Conservation (phyloP, 2,329 filamentous ascomycete species). For the Parafenestella ontariensis region DNA sequence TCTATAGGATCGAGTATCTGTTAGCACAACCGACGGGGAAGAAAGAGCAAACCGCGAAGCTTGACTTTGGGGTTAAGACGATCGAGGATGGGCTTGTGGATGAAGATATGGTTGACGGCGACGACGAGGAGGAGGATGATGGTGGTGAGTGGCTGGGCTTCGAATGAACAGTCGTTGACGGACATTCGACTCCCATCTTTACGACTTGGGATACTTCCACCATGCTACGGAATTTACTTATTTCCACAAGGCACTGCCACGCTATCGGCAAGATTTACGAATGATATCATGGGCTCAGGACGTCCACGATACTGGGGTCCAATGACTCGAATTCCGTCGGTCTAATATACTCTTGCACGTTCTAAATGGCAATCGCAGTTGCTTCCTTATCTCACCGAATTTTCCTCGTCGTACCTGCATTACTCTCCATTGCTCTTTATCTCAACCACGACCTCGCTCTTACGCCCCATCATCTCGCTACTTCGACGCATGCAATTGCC, state of each 20-base stretch:
- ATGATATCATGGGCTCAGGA: no score
- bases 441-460: background rate
- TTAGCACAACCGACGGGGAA: constrained; percentile 59
- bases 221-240: background rate
- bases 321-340: background rate
- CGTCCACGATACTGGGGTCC: no score
- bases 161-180: constrained; percentile 39
- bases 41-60: constrained; percentile 26
- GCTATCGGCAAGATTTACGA: no score
- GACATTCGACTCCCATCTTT: background rate
- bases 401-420: background rate
- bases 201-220: background rate
- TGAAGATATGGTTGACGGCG: constrained; percentile 45
- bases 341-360: background rate
- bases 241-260: background rate
- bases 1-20: constrained; percentile 88
- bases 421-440: background rate
- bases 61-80: constrained; percentile 44
- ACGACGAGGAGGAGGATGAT: constrained; percentile 47
- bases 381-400: no score
- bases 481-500: no score
- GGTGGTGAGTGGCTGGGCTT: constrained; percentile 61
- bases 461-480: no score
- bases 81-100: constrained; percentile 43
- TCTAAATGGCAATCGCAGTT: background rate